Evolutionary conservation across 1,139 yeast species (phyloP).

Genomic region (Yamadazyma songkhlaensis): DNA sequence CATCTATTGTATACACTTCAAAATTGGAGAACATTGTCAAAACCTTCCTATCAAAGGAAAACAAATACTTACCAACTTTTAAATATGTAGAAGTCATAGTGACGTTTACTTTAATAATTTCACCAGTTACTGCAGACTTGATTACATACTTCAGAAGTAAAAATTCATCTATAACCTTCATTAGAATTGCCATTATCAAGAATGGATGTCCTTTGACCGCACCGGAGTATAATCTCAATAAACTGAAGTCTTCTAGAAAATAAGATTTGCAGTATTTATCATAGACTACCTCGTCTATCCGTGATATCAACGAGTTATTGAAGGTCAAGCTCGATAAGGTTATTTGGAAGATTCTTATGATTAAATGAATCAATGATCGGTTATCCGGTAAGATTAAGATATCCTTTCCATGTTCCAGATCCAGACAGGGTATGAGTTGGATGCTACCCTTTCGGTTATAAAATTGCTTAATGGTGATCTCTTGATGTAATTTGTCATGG

Average conservation of each 20-base stretch:
- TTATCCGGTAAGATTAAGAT: slow-evolving; percentile 4
- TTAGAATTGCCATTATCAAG: slow-evolving; percentile 20
- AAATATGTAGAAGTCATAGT: slow-evolving; percentile 9
- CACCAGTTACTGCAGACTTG: slow-evolving; percentile 6
- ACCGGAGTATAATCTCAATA: slow-evolving; percentile 26
- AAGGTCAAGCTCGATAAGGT: slow-evolving; percentile 10
- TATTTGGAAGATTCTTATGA: slow-evolving; percentile 6
- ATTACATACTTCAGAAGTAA: slow-evolving; percentile 12
- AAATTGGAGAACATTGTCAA: slow-evolving; percentile 5
- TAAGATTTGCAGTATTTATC: slow-evolving; percentile 12
- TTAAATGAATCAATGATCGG: slow-evolving; percentile 6
- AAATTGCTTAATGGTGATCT: slow-evolving; percentile 7
- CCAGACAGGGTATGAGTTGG: not conserved
- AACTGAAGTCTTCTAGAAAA: slow-evolving; percentile 26
- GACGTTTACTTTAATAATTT: slow-evolving; percentile 1
- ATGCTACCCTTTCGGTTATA: slow-evolving; percentile 2
- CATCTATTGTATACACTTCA: slow-evolving; percentile 10
- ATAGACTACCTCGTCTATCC: slow-evolving; percentile 4
- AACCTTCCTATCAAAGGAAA: slow-evolving; percentile 9
- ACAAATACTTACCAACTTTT: slow-evolving; percentile 8
- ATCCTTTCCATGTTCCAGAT: slow-evolving; percentile 1
- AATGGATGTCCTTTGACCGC: slow-evolving; percentile 22
- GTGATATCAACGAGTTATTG: slow-evolving; percentile 9
- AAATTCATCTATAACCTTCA: slow-evolving; percentile 20
- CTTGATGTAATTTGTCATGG: slow-evolving; percentile 12